These are phyloP conservation scores for Sporothrix humicola DNA, from an alignment of 2,329 filamentous ascomycete genomes.

Conservation along the genomic window DNA sequence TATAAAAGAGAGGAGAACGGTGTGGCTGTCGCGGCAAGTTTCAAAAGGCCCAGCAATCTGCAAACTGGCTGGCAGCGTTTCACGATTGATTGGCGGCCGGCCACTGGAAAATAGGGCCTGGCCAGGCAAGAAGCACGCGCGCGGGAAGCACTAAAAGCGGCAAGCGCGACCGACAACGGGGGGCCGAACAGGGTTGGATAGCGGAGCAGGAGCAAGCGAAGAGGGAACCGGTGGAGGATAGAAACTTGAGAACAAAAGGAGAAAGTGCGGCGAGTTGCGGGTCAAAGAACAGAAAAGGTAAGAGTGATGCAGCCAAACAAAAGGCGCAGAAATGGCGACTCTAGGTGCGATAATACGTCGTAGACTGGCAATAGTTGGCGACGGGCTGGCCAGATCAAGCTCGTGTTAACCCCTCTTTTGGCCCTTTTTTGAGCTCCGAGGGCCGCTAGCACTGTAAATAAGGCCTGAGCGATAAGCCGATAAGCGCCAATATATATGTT, in stretches of 20 bases:
- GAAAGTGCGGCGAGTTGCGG: not conserved
- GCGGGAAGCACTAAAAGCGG: slow-evolving; percentile 15
- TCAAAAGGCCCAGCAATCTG: slow-evolving; percentile 13
- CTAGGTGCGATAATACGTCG: not conserved
- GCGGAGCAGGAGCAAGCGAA: slow-evolving; percentile 18
- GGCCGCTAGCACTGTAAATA: not conserved
- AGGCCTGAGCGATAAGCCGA: slow-evolving; percentile 19
- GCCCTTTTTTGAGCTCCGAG: not conserved
- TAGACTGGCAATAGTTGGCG: slow-evolving; percentile 11
- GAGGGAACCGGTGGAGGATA: not conserved
- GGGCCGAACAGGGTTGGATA: not conserved
- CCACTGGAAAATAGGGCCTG: not conserved
- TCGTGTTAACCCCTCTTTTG: slow-evolving; percentile 14
- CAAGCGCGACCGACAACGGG: not conserved
- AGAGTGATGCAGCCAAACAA: not conserved
- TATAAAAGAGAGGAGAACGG: not conserved
- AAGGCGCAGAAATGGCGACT: not conserved
- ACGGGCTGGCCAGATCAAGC: slow-evolving; percentile 15
- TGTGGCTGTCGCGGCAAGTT: not conserved
- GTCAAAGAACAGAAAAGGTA: not conserved
- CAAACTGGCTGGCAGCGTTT: slow-evolving; percentile 17
- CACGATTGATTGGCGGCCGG: slow-evolving; percentile 7
- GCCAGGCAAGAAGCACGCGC: not conserved
- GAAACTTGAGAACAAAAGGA: not conserved
- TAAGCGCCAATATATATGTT: not conserved